Base-by-base conservation (phyloP, 2,329 filamentous ascomycete genomes). In the Alternaria sp. region DNA sequence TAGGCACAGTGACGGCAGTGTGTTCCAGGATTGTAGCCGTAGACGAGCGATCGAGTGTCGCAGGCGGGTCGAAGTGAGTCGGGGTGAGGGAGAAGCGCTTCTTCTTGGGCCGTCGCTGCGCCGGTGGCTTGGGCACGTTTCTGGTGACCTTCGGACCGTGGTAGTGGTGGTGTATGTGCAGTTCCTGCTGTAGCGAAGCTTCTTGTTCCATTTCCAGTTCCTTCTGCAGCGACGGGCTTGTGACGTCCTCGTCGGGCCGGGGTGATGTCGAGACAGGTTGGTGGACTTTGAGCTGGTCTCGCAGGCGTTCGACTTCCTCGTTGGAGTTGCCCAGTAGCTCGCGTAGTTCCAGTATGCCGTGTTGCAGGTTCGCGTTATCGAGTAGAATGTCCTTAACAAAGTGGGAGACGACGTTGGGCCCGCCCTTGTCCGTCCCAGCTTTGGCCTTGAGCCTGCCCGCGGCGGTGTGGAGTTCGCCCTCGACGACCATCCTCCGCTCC, bases 121-220 rank as follows among this genome's bases (percentile, higher is more conserved):
- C 72, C 10, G 45, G 80, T 55, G 15, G 78, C 74, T 61, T 91
- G 83, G 76, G 89, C 81, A 67, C 54, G 70, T 75, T 70, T 68
- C 81, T 70, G 66, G 52, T 60, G 4, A 65, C 73, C 28, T 81
- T 77, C 1, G 89, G 83, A 6, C 62, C 69, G 69, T 97, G 93
- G 75, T 97, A 97, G 77, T 98, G 95, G 73, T 98, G 94, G 74
- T 98, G 95, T 49, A 98, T 92, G 73, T 97, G 95, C 13, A 97
- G 83, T 73, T 96, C 92, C 57, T 77, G 77, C 17, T 78, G 76
- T 44, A 71, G 59, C 6, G 68, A 23, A 43, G 69, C 65, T 43
- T 81, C 79, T 9, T 57, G 30, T 28, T 71, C 71, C 23, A 67
- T 59, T 25, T 86, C 87, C 23, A 96, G 85, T 78, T 97, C 94